Evolutionary conservation across 768 basidiomycete genomes (phyloP).

Genomic region (Hericium alpestre): DNA sequence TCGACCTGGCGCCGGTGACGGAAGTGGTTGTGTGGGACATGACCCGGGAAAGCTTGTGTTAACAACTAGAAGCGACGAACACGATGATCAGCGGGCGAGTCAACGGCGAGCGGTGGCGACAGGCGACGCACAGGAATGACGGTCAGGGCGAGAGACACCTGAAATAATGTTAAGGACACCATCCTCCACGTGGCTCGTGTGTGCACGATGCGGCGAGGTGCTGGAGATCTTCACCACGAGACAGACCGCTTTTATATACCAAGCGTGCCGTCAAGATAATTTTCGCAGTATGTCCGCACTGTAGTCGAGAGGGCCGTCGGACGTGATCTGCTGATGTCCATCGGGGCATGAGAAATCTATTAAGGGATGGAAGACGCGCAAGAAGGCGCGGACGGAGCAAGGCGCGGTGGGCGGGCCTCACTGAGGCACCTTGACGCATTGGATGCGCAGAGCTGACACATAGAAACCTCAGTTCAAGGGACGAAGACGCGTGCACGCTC

Average conservation of each 20-base stretch:
- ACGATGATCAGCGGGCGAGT: not conserved
- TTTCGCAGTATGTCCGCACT: too few species aligned
- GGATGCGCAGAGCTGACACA: too few species aligned
- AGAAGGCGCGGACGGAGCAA: not conserved
- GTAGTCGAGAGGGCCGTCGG: not conserved
- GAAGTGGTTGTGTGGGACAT: conserved; percentile 1
- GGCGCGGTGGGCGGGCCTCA: not conserved
- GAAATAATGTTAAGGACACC: conserved; percentile 3
- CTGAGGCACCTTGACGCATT: not conserved
- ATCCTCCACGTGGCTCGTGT: not conserved
- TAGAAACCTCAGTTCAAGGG: too few species aligned
- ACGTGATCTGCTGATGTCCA: not conserved
- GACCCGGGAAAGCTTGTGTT: not conserved
- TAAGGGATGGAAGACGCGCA: too few species aligned
- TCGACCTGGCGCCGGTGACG: conserved; percentile 1
- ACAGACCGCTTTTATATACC: not conserved
- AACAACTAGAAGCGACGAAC: not conserved
- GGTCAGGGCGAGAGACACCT: conserved; percentile 23
- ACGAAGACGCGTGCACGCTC: too few species aligned
- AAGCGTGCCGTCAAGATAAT: not conserved
- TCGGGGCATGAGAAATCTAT: too few species aligned
- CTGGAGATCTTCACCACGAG: not conserved
- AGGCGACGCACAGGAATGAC: conserved; percentile 28
- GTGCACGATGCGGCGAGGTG: not conserved
- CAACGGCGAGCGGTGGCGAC: not conserved